Base-by-base conservation (phyloP, 306 rosid genomes). In the Pachyrhizus erosus region DNA sequence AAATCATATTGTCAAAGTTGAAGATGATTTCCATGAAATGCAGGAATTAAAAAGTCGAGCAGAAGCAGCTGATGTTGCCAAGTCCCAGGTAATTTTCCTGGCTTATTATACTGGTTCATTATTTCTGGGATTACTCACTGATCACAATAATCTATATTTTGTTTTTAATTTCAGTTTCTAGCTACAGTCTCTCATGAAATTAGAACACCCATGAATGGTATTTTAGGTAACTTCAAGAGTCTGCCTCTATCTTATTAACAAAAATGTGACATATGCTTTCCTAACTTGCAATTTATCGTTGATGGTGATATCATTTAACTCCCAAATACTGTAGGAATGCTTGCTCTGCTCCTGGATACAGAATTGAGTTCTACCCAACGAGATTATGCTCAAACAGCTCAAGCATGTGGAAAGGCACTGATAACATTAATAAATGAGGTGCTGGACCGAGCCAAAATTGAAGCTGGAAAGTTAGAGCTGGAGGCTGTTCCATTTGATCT, bases 131-230 rank as follows among this genome's bases (percentile, higher is more conserved):
- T 40, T 17, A 14, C 79, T 80, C 64, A 64, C 26, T 62, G 75
- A 73, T 76, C 29, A 34, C 46, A 49, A 15, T 83, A 73, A 79
- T 55, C 64, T 78, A 64, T 29, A 73, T 57, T 8, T 18, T 48
- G 20, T 73, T 82, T 70, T 64, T 79, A 57, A 69, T 85, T 68
- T 58, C 91, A 92, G 97, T 92, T 92, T 90, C 90, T 94, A 61
- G 98, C 98, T 23, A 94, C 97, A 17, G 97, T 94, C 54, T 94
- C 98, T 61, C 98, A 94, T 80, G 98, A 94, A 92, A 94, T 94
- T 29, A 87, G 98, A 81, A 94, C 98, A 17, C 98, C 98, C 33
- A 92, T 94, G 97, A 92, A 94, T 60, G 98, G 98, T 77, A 90
- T 94, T 76, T 90, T 94, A 24, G 98, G 98, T 94, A 87, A 73